Evolutionary conservation across 2,329 filamentous ascomycete genomes (phyloP), one percentile per base, ranked within the genome.

Genomic region (Ceratocystis lukuohia): DNA sequence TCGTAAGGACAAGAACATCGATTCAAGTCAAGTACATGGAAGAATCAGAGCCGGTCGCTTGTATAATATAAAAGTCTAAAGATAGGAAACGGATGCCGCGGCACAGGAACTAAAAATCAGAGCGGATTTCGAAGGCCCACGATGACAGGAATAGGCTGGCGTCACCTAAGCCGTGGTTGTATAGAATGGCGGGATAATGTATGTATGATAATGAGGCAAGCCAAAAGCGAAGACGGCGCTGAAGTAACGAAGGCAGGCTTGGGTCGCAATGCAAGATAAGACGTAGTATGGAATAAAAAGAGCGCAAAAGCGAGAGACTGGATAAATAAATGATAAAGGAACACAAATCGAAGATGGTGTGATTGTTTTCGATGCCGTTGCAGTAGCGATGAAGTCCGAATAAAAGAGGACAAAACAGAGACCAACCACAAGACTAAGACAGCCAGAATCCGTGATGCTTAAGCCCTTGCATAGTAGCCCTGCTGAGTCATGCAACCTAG

Each of bases 401-500:
- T 15, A 7, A 53, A 17, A 62, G 33, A 59, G 44, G 30, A 12
- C 8, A 22, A 50, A 48, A 22, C 5, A 22, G 56, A 56, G 7
- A 17, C 12, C 10, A 5, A 41, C 10, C 37, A 28, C 7, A 41
- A 15, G 20, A 25, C 17, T 59, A 30, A 53, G 15, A 53, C 3
- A 8, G 20, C 20, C 48, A 28, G 12, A 10, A 12, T 1, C 5
- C 17, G 48, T 22, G 48, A 22, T 22, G 20, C 10, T 28, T 6
- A 28, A 3, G 37, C 37, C 25, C 22, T 28, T 28, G 48, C 37
- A 28, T 25, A 5, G 22, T n/a, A 59, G 56, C 56, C 56, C 17
- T 59, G 56, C 56, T 59, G 56, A 59, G 56, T 59, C 56, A 59
- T 59, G 28, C 25, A 20, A 15, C 25, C 50, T 37, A 33, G 56